phyloP scores from a whole-genome alignment of 2,329 filamentous ascomycete genomes.

The Monilinia aucupariae region DNA sequence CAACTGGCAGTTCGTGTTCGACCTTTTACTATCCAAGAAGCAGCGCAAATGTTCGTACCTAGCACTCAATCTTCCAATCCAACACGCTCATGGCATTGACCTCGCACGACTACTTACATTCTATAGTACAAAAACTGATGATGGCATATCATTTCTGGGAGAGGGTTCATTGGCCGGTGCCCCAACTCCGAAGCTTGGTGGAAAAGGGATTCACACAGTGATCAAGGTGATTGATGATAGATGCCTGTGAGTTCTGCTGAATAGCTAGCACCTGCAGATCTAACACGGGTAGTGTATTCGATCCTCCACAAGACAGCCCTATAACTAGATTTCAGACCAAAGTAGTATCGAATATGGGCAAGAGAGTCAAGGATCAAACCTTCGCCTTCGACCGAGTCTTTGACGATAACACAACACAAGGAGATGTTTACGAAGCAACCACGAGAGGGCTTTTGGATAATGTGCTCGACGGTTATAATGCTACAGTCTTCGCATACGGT shows the following conservation, averaged over 20 bases:
- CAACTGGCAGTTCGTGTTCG: constrained; percentile 55
- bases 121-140: constrained; percentile 55
- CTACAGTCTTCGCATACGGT: constrained; percentile 96
- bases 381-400: constrained; percentile 97
- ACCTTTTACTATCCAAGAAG: constrained; percentile 81
- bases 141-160: constrained; percentile 87
- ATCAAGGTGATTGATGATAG: constrained; percentile 96
- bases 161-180: constrained; percentile 89
- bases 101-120: constrained; percentile 20
- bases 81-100: too few relatives aligned
- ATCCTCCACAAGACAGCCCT: constrained; percentile 91
- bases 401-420: constrained; percentile 88
- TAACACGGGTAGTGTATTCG: constrained; percentile 67
- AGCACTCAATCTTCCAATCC: neutral
- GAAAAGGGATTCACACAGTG: constrained; percentile 82
- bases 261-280: neutral
- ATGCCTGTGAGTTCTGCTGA: constrained; percentile 60
- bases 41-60: constrained; percentile 69
- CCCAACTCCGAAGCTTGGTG: constrained; percentile 76
- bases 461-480: constrained; percentile 96
- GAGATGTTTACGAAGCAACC: constrained; percentile 91
- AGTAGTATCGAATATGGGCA: constrained; percentile 70
- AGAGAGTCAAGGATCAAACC: constrained; percentile 93
- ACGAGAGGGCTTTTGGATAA: constrained; percentile 87
- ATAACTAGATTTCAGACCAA: constrained; percentile 82